phyloP scores from a whole-genome alignment of 305 asterid species.

The Solanum hybrid region DNA sequence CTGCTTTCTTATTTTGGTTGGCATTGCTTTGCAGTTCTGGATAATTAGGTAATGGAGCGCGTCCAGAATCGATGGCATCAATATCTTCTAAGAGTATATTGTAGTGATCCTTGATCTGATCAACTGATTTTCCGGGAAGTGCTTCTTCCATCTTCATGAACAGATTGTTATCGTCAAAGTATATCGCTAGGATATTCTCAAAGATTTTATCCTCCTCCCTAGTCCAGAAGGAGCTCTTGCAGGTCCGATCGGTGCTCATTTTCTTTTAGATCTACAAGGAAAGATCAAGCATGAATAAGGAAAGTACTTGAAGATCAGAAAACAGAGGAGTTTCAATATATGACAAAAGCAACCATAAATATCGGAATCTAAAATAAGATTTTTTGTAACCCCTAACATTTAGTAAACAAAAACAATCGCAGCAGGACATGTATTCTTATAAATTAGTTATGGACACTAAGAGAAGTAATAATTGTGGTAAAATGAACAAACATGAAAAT shows the following conservation, averaged over 20 bases:
- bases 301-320: not conserved
- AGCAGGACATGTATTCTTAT: not conserved
- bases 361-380: not conserved
- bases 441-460: too few relatives aligned
- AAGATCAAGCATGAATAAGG: not conserved
- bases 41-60: not conserved
- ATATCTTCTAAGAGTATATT: not conserved
- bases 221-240: not conserved
- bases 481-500: too few relatives aligned
- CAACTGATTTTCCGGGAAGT: not conserved
- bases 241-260: not conserved
- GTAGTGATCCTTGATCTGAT: not conserved
- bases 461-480: not conserved
- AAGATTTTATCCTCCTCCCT: not conserved
- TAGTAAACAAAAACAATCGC: not conserved
- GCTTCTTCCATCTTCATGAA: not conserved
- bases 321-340: not conserved
- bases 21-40: not conserved
- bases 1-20: not conserved
- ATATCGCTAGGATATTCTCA: not conserved
- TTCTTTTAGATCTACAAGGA: not conserved
- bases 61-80: not conserved
- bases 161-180: not conserved
- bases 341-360: not conserved
- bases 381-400: too few relatives aligned